Conservation (phyloP, 2,329 filamentous ascomycete genomes). For the Diaporthe citriasiana region DNA sequence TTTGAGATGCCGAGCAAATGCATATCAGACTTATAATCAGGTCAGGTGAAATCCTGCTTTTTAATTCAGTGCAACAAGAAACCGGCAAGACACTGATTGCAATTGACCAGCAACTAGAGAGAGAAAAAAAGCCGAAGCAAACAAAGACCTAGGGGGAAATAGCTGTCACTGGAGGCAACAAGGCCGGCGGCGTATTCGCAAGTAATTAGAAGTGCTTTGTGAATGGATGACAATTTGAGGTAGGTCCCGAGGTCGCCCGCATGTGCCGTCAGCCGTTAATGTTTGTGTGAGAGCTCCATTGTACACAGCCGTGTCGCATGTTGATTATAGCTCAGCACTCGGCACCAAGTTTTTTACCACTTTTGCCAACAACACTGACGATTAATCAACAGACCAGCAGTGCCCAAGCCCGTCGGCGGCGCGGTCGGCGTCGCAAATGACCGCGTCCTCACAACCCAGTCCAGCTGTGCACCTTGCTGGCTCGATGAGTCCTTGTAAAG, state of each 20-base stretch:
- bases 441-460: too few species aligned
- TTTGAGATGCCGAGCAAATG: neutral
- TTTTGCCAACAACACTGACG: neutral
- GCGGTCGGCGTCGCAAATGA: neutral
- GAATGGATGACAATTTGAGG: neutral
- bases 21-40: neutral
- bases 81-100: neutral
- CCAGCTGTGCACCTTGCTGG: neutral
- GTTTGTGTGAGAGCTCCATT: neutral
- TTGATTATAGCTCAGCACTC: constrained; percentile 1
- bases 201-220: neutral
- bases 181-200: neutral
- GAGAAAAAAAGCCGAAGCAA: neutral
- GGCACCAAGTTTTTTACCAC: neutral
- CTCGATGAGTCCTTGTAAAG: neutral
- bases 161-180: neutral
- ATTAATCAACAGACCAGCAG: neutral
- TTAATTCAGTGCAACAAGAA: neutral
- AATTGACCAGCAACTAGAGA: neutral
- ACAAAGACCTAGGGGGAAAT: neutral
- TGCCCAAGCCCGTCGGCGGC: constrained; percentile 10
- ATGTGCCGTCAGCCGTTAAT: neutral
- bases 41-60: neutral
- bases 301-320: constrained; percentile 2
- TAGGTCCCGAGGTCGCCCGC: neutral